phyloP scores from a whole-genome alignment of 441 rosid species.

The Geranium incanum region DNA sequence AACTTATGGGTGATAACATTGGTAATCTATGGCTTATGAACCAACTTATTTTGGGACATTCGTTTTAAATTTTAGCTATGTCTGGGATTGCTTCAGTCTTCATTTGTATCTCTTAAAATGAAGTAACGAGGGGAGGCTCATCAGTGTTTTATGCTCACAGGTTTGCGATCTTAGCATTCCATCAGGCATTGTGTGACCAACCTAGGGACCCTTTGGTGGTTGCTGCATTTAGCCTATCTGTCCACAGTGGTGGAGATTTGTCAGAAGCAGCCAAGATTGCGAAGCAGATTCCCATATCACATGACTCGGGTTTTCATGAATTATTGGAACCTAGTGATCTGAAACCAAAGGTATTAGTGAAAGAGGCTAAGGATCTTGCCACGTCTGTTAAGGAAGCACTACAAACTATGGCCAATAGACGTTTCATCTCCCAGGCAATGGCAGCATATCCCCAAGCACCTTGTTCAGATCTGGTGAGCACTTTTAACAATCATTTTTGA shows the following conservation, averaged over 20 bases:
- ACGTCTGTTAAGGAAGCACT: slow-evolving; percentile 38
- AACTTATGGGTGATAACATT: too few species aligned
- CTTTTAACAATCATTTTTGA: neutral
- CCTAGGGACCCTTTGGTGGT: slow-evolving; percentile 55
- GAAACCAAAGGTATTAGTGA: slow-evolving; percentile 27
- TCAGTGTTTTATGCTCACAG: slow-evolving; percentile 22
- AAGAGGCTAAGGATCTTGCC: slow-evolving; percentile 62
- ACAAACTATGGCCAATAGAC: slow-evolving; percentile 50
- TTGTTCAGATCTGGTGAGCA: slow-evolving; percentile 57
- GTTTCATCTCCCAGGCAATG: slow-evolving; percentile 73
- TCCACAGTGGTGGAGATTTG: slow-evolving; percentile 54
- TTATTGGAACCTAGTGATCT: slow-evolving; percentile 35
- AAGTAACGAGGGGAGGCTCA: neutral
- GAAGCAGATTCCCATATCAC: slow-evolving; percentile 39
- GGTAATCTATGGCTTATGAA: too few species aligned
- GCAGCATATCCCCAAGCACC: slow-evolving; percentile 76
- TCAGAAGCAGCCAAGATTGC: slow-evolving; percentile 53
- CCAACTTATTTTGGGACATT: too few species aligned
- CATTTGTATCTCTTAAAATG: neutral
- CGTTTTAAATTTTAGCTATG: neutral
- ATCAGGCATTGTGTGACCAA: slow-evolving; percentile 44
- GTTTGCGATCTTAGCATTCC: slow-evolving; percentile 55
- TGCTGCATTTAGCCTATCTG: slow-evolving; percentile 53
- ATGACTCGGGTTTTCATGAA: slow-evolving; percentile 46
- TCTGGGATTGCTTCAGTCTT: neutral